Base-by-base conservation (phyloP, 768 basidiomycete genomes). In the Phallus indusiatus region DNA sequence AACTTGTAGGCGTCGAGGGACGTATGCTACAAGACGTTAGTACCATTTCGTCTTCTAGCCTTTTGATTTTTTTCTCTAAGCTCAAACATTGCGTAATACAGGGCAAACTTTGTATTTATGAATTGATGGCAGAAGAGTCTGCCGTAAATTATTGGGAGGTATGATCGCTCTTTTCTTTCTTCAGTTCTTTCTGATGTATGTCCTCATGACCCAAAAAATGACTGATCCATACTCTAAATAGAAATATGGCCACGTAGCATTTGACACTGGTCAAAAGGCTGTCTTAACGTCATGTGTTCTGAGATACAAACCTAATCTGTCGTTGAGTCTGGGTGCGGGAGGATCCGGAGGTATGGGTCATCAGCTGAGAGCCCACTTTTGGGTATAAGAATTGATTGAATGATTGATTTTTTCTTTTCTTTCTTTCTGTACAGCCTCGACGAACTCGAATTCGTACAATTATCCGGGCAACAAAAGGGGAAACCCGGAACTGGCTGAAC, bases 131-230 rank as follows among this genome's bases (percentile, higher is more conserved):
- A 0, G 95, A 99, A 71, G 94, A 95, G 68, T 88, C 86, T 1
- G 93, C 94, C 2, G 94, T 96, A 47, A 93, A 94, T 69, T 97
- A 96, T 67, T 97, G 93, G 92, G 94, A 98, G 84, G 92, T 88
- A 36, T 47, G 79, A 65, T 22, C 37, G 20, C 47, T 21, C n/a
- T 66, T 60, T 36, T 21, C 28, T 28, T 28, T 28, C 28, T 28
- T 28, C 7, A 7, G 2, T 55, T 20, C n/a, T n/a, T 6, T 46
- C 48, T 53, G 11, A 50, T 55, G 42, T n/a, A 1, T 47, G 35
- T 35, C 48, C 47, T 18, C 42, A 18, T 60, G 14, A 1, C 18
- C 50, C 24, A 33, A 18, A 4, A 47, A 47, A 9, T 49, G 46
- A 56, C 54, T 60, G 8, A 55, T 59, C 18, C 22, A 51, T 34